Base-by-base conservation (phyloP, 2,329 filamentous ascomycete species). In the Colletotrichum agaves region DNA sequence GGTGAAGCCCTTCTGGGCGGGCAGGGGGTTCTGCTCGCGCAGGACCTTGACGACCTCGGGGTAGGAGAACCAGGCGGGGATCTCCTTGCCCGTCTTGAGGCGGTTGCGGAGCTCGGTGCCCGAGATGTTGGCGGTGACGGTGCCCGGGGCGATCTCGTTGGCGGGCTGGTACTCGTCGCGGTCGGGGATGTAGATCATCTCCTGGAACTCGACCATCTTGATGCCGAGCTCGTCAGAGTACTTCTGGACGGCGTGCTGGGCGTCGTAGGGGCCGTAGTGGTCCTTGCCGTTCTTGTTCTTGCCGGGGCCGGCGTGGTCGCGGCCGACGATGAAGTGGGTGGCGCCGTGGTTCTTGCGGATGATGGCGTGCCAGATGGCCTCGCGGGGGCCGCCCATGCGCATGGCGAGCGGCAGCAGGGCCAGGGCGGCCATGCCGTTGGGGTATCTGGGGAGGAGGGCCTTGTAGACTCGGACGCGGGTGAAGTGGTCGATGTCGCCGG, bases 291-390 rank as follows among this genome's bases (percentile, higher is more conserved):
- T 90, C 86, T 93, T 97, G 90, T 98, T 98, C 89, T 97, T 98
- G 77, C 96, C 96, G 49, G 96, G 96, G 56, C 96, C 96, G 72
- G 96, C 96, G 83, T 99, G 96, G 84, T 99, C 96, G 84, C 96
- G 93, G 69, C 96, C 96, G 72, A 99, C 94, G 75, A 99, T 99
- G 87, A 99, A 99, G 87, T 99, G 96, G 15, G 96, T 98, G 53
- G 95, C 94, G 76, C 96, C 96, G 84, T 98, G 94, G 84, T 99
- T 99, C 91, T 98, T 99, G 79, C 96, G 94, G 87, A 99, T 99
- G 77, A 99, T 97, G 77, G 96, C 96, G 86, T 99, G 96, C 96
- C 96, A 99, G 84, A 99, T 94, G 74, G 96, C 96, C 86, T 99
- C 96, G 73, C 96, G 93, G 71, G 96, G 96, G 75, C 96, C 96